Evolutionary conservation across 2,329 filamentous ascomycete genomes (phyloP).

Genomic region (Trichothecium roseum): DNA sequence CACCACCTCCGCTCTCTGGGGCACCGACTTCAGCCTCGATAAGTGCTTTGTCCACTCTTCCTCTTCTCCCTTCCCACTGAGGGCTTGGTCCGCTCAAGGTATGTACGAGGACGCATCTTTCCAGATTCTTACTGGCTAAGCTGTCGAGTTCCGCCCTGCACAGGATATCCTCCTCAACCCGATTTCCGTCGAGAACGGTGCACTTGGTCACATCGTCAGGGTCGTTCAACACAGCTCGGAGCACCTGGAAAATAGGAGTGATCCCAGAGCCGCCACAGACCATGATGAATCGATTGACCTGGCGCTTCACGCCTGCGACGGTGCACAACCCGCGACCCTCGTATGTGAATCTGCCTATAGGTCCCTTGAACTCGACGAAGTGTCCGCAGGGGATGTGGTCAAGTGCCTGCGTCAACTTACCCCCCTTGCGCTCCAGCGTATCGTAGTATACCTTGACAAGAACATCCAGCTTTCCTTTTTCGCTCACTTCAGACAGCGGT

Average conservation of each 20-base stretch:
- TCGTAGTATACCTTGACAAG: constrained; percentile 77
- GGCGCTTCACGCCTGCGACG: constrained; percentile 45
- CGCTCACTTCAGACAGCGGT: constrained; percentile 56
- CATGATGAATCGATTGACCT: constrained; percentile 66
- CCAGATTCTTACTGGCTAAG: constrained; percentile 40
- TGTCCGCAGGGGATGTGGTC: constrained; percentile 64
- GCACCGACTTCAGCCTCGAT: constrained; percentile 47
- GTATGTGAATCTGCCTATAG: constrained; percentile 79
- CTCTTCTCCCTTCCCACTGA: constrained; percentile 57
- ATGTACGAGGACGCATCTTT: constrained; percentile 55
- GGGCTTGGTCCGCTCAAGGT: constrained; percentile 54
- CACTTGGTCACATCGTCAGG: constrained; percentile 54
- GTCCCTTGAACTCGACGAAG: constrained; percentile 76
- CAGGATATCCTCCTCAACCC: constrained; percentile 70
- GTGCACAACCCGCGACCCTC: constrained; percentile 53
- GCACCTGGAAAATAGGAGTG: constrained; percentile 81
- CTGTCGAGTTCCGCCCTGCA: constrained; percentile 62
- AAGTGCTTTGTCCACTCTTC: constrained; percentile 54
- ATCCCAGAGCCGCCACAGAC: constrained; percentile 83
- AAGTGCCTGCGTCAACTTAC: constrained; percentile 73
- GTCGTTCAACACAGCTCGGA: constrained; percentile 63
- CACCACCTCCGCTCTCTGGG: constrained; percentile 28
- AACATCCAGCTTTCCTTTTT: constrained; percentile 58
- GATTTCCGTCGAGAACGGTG: constrained; percentile 69
- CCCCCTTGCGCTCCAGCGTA: constrained; percentile 46